Percentiles rank a stretch among this genome's conserved stretches.
These are phyloP conservation scores for Sodiomyces alkalinus DNA, from an alignment of 2,329 filamentous ascomycete genomes.

Conservation along the genomic window DNA sequence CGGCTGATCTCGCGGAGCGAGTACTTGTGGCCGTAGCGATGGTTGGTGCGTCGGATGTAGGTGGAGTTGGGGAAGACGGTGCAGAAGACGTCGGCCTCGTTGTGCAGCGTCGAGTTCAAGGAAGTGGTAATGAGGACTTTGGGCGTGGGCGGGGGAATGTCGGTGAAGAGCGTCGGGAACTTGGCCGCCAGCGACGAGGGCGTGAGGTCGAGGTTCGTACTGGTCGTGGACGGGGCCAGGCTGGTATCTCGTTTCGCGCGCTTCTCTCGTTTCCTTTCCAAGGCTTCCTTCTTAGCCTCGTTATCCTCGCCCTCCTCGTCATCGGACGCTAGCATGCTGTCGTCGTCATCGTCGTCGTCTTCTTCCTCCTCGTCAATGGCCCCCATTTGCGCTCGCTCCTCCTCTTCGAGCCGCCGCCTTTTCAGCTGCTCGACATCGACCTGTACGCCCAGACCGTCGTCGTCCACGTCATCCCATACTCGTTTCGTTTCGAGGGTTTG, in stretches of 20 bases:
- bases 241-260: constrained; percentile 33
- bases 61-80: constrained; percentile 72
- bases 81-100: constrained; percentile 64
- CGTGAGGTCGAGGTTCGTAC: constrained; percentile 48
- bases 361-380: constrained; percentile 23
- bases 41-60: constrained; percentile 75
- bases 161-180: constrained; percentile 47
- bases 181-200: constrained; percentile 43
- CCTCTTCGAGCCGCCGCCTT: constrained; percentile 37
- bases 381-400: constrained; percentile 31
- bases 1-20: constrained; percentile 78
- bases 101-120: constrained; percentile 75
- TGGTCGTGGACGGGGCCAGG: constrained; percentile 41
- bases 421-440: constrained; percentile 47
- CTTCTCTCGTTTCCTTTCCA: constrained; percentile 28
- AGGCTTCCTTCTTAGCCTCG: constrained; percentile 15
- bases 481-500: constrained; percentile 75
- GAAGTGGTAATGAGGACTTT: constrained; percentile 89
- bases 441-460: constrained; percentile 37
- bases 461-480: constrained; percentile 68
- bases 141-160: constrained; percentile 44
- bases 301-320: constrained; percentile 37
- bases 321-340: constrained; percentile 67
- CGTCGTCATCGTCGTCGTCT: constrained; percentile 39
- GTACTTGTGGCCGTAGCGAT: constrained; percentile 80